Evolutionary conservation across 2,329 filamentous ascomycete species (phyloP), one percentile per base, ranked within the genome.

Genomic region (Colletotrichum horii): DNA sequence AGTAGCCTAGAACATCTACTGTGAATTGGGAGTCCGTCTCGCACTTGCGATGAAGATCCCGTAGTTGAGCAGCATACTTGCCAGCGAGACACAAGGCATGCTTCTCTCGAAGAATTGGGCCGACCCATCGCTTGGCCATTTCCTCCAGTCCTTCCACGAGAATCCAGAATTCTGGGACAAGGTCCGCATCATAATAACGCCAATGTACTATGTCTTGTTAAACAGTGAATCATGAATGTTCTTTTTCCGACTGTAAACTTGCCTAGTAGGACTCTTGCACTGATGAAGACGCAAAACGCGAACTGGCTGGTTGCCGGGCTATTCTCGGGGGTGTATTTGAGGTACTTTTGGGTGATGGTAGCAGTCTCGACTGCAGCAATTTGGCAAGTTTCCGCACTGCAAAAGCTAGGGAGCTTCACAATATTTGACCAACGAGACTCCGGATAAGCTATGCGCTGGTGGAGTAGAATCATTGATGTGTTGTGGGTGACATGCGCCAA

Each of bases 401-500:
- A 88, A 5, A 82, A 79, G 65, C 83, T 88, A 0, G 88, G 88
- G 8, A 89, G 76, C 70, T 67, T 80, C 75, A 79, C 74, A 70
- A 68, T 60, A 77, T 79, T 82, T 82, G 83, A 26, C 83, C 80
- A 24, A 76, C 76, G 1, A 79, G 80, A 3, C 26, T 78, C 78
- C 0, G 86, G 87, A 60, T 87, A 89, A 0, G 87, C 88, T 52
- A 89, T 88, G 8, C 82, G 81, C 58, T 89, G 88, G 69, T 89
- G 88, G 0, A 89, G 79, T 0, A 89, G 80, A 28, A 89, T 88
- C 81, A 88, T 88, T 0, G 87, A 87, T 0, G 87, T 85, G 70
- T 89, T 89, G 62, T 89, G 88, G 0, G 87, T 89, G 12, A 88
- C 82, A 38, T 89, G 87, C 0, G 88, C 87, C 0, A 89, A 78